Base-by-base conservation (phyloP, 176 grass and related monocot genomes). In the Raddia distichophylla region DNA sequence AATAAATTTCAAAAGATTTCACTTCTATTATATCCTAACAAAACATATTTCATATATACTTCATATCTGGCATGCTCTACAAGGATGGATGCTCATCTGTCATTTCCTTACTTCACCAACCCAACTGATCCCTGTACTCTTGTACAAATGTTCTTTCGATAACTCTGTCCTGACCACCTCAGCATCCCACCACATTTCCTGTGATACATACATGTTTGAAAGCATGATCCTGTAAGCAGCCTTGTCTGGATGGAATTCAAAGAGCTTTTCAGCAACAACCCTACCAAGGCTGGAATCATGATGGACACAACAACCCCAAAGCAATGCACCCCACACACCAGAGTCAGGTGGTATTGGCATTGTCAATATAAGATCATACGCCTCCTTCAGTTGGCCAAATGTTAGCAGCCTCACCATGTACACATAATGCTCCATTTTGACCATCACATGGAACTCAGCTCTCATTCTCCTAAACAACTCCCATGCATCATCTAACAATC, bases 301-400 rank as follows among this genome's bases (percentile, higher is more conserved):
- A 84, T 94, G 89, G 49, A 89, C 56, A 83, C 51, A 89, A 22
- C 92, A 91, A 35, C 92, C 92, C 89, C 89, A 91, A 74, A 94
- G 83, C 64, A 94, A 89, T 75, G 89, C 89, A 75, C 92, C 92
- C 92, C 89, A 94, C 57, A 94, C 89, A 17, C 92, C 89, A 49
- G 42, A 82, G 71, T 91, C 89, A 71, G 86, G 66, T 22, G 70
- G 33, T 14, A 82, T 75, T 71, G 82, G 80, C 86, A 89, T 89
- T 35, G 84, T 79, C 5, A 84, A 77, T 85, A 94, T 94, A 70
- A 94, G 86, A 91, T 82, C 80, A 51, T 89, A 89, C 2, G 92
- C 92, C 73, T 87, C 89, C 55, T 85, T 87, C 40, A 94, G 83
- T 43, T 84, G 71, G 53, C 87, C 89, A 50, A 66, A 90, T 51